Base-by-base conservation (phyloP, 257 asterid species). In the Scutellaria minor region DNA sequence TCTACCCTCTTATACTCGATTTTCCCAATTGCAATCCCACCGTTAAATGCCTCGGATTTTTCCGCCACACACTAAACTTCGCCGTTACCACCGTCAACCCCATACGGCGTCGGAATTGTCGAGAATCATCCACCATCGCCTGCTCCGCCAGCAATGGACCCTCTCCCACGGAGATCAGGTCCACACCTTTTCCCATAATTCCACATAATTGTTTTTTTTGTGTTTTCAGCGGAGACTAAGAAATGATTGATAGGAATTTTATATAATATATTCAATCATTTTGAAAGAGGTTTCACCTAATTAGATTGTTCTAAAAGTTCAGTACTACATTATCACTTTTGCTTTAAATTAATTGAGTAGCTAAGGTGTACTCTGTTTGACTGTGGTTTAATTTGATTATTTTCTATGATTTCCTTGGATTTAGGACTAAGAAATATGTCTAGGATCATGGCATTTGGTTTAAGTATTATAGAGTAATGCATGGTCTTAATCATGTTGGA, bases 141-240 rank as follows among this genome's bases (percentile, higher is more conserved):
- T 86, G 91, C 78, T 84, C 80, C 62, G 86, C 89, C 72, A 84
- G 83, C 75, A 78, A 85, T 9, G 86, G 71, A 10, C 79, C 89
- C 14, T 84, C 87, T 22, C 71, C 91, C 0, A 71, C 91, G 35
- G 86, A 86, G 9, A 78, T 84, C 81, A 86, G 91, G 91, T 84
- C 14, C 6, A 5, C 60, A 6, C 66, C 5, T 31, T 31, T 12
- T 31, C 40, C 15, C 15, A n/a, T 2, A 10, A 0, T 58, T 14
- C 35, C 11, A 3, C 55, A 12, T 2, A 0, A 6, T 65, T 37
- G 27, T 20, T 50, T 18, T 18, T 35, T 42, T 52, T 5, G 22
- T 55, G 18, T 15, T 52, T 39, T 64, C 10, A 9, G 40, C 48
- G 18, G 50, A 39, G 11, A 31, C 37, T 0, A 2, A 24, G 24